A percentile compares a stretch with the other conserved stretches of the same genome.
Evolutionary conservation across 1,284 basidiomycete genomes (phyloP).

Genomic region (Cutaneotrichosporon mucoides): DNA sequence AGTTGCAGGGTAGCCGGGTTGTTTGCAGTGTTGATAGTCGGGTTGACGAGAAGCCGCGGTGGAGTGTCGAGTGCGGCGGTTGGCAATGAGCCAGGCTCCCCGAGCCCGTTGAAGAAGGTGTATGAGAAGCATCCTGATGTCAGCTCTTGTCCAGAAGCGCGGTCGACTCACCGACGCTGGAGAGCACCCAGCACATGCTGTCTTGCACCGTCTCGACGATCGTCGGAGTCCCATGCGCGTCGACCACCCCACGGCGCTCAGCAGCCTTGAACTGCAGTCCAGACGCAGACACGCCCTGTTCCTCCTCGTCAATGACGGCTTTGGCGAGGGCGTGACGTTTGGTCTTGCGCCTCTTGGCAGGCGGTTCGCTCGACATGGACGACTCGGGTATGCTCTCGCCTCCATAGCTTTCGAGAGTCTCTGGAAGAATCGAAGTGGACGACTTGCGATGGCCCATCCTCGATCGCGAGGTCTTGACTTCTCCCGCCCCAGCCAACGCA

Average conservation of each 20-base stretch:
- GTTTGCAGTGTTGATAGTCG: constrained; percentile 61
- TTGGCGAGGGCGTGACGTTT: constrained; percentile 36
- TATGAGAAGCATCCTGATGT: constrained; percentile 33
- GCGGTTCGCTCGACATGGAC: not conserved
- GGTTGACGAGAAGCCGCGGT: constrained; percentile 76
- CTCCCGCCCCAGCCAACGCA: constrained; percentile 37
- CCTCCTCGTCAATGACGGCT: constrained; percentile 36
- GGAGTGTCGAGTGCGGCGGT: constrained; percentile 64
- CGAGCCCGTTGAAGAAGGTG: constrained; percentile 28
- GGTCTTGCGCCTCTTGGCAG: constrained; percentile 30
- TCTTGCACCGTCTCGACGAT: constrained; percentile 64
- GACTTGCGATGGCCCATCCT: constrained; percentile 6
- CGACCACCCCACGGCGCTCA: constrained; percentile 7
- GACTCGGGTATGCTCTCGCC: not conserved
- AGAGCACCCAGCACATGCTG: constrained; percentile 92
- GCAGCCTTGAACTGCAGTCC: constrained; percentile 32
- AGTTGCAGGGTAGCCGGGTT: constrained; percentile 65
- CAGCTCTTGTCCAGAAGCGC: not conserved
- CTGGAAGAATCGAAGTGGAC: not conserved
- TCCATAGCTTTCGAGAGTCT: constrained; percentile 10
- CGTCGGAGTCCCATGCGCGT: constrained; percentile 1
- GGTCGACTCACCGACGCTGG: constrained; percentile 75
- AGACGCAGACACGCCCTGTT: constrained; percentile 27
- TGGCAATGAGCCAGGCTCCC: constrained; percentile 6
- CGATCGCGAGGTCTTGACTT: constrained; percentile 17